Evolutionary conservation across 768 basidiomycete genomes (phyloP).

Genomic region (Filobasidium floriforme): DNA sequence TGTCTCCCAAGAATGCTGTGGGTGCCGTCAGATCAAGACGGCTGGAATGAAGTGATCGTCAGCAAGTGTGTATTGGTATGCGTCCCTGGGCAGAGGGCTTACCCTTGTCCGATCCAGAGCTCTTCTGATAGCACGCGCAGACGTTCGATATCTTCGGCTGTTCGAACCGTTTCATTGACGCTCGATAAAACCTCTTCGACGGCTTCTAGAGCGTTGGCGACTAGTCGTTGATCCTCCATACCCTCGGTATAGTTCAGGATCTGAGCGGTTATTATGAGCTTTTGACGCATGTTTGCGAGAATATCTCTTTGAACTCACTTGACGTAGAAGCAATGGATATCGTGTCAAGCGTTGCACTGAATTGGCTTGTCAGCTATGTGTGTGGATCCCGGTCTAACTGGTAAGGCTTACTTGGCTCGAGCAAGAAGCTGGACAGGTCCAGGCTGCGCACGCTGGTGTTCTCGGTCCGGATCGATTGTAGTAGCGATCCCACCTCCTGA

Average conservation of each 20-base stretch:
- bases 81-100: conserved; percentile 30
- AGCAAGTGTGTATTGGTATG: background rate
- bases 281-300: conserved; percentile 17
- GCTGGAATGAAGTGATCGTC: conserved; percentile 40
- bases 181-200: conserved; percentile 66
- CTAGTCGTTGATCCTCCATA: conserved; percentile 56
- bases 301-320: conserved; percentile 47
- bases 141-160: conserved; percentile 72
- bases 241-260: conserved; percentile 72
- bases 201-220: conserved; percentile 55
- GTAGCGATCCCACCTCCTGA: conserved; percentile 56
- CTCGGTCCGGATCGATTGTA: conserved; percentile 70
- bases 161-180: conserved; percentile 83
- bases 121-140: conserved; percentile 65
- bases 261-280: too few relatives aligned
- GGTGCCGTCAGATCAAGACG: conserved; percentile 84
- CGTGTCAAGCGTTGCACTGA: conserved; percentile 91
- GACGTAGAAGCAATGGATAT: conserved; percentile 81
- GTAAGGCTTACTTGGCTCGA: conserved; percentile 70
- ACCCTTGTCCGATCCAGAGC: conserved; percentile 75
- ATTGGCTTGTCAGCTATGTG: too few relatives aligned
- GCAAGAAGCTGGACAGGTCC: conserved; percentile 81
- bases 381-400: background rate
- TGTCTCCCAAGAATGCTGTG: conserved; percentile 73
- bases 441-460: conserved; percentile 64